Evolutionary conservation across 2,329 filamentous ascomycete species (phyloP).

Genomic region (Exutisphaerella laricina): DNA sequence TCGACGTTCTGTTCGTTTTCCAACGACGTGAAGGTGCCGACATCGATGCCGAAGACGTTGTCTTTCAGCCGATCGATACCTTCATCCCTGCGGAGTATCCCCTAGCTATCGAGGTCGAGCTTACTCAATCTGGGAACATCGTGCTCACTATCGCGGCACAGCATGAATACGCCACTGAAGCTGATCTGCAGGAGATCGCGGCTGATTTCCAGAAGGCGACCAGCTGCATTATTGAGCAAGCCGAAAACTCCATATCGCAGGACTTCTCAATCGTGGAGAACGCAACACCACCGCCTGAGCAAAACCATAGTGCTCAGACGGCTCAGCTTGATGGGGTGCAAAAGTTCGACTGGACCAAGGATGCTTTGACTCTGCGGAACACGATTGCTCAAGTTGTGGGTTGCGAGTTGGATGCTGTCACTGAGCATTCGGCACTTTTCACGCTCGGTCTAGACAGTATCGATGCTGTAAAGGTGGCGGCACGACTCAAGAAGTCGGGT

Average conservation of each 20-base stretch:
- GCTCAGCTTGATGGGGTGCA: constrained; percentile 23
- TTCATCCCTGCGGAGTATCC: constrained; percentile 60
- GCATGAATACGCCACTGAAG: constrained; percentile 31
- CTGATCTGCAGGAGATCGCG: constrained; percentile 29
- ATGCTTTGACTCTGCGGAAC: constrained; percentile 50
- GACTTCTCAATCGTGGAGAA: constrained; percentile 8
- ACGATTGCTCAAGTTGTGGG: constrained; percentile 61
- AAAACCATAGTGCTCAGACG: background rate
- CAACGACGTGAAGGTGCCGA: constrained; percentile 44
- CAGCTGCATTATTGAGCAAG: constrained; percentile 7
- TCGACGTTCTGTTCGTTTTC: constrained; percentile 79
- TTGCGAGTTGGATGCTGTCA: constrained; percentile 48
- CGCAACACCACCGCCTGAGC: constrained; percentile 2
- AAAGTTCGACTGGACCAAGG: constrained; percentile 54
- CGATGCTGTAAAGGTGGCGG: constrained; percentile 78
- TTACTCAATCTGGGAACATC: constrained; percentile 46
- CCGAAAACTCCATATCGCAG: constrained; percentile 11
- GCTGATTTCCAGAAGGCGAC: constrained; percentile 12
- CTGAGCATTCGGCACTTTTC: constrained; percentile 61
- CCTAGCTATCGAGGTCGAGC: constrained; percentile 67
- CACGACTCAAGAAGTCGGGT: constrained; percentile 58
- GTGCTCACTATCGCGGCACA: constrained; percentile 57
- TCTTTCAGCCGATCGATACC: constrained; percentile 52
- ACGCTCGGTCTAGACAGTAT: constrained; percentile 88
- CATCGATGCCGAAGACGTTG: background rate